A percentile compares a stretch with the other conserved stretches of the same genome.
These are phyloP conservation scores for Pelargonium fulgidum DNA, from an alignment of 441 rosid genomes.

Conservation along the genomic window DNA sequence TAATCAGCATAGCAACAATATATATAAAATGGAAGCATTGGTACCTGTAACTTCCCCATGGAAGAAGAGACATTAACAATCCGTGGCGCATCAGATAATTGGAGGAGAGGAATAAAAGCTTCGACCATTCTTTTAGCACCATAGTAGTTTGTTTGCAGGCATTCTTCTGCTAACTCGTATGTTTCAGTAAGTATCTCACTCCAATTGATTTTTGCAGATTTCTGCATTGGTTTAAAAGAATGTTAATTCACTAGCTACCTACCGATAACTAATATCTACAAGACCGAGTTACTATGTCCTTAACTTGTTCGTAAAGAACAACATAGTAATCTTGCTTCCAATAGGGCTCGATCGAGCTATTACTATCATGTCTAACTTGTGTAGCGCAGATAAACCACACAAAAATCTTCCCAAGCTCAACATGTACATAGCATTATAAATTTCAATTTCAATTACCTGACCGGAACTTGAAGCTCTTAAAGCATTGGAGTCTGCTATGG, in stretches of 20 bases:
- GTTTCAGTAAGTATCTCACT: constrained; percentile 22
- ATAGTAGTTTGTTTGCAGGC: constrained; percentile 36
- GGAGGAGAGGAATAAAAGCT: constrained; percentile 38
- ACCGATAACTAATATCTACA: too few relatives aligned
- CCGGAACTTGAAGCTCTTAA: constrained; percentile 18
- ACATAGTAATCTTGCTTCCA: too few relatives aligned
- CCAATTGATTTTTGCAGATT: constrained; percentile 24
- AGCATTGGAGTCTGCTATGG: constrained; percentile 24
- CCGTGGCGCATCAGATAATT: constrained; percentile 31
- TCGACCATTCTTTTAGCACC: constrained; percentile 33
- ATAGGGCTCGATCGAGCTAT: too few relatives aligned
- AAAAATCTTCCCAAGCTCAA: too few relatives aligned
- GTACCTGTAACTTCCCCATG: constrained; percentile 31
- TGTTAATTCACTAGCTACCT: too few relatives aligned
- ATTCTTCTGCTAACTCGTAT: constrained; percentile 30
- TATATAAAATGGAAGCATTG: not conserved
- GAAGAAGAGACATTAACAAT: constrained; percentile 38
- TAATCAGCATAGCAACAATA: too few relatives aligned
- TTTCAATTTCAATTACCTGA: not conserved
- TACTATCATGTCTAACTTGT: too few relatives aligned
- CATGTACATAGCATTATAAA: too few relatives aligned
- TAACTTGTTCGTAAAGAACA: too few relatives aligned
- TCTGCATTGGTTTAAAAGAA: constrained; percentile 8
- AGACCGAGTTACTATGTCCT: too few relatives aligned
- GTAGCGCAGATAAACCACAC: too few relatives aligned